These are phyloP conservation scores for Geranium brycei DNA, from an alignment of 345 rosid species.

Conservation along the genomic window DNA sequence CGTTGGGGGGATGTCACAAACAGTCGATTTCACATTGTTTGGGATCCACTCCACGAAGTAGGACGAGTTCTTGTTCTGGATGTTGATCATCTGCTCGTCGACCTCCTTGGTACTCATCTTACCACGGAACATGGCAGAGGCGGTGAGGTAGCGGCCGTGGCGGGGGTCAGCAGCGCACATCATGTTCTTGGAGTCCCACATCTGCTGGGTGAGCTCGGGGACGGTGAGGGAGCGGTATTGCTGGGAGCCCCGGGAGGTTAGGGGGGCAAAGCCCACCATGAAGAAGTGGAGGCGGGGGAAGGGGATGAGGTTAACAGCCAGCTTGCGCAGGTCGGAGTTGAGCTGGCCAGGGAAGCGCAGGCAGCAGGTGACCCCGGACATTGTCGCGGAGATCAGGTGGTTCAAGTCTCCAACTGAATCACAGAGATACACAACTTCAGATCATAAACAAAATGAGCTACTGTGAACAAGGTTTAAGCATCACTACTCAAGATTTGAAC, in stretches of 20 bases:
- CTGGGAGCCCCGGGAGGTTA: constrained; percentile 43
- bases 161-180: too few relatives aligned
- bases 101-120: too few relatives aligned
- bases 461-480: background rate
- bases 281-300: constrained; percentile 47
- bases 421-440: background rate
- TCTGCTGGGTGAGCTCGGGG: constrained; percentile 42
- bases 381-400: constrained; percentile 60
- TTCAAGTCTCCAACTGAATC: constrained; percentile 49
- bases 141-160: too few relatives aligned
- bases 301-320: constrained; percentile 49
- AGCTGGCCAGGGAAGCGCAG: constrained; percentile 62
- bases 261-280: constrained; percentile 48
- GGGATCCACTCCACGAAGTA: constrained; percentile 13
- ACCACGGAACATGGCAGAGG: too few relatives aligned
- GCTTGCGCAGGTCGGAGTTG: constrained; percentile 61
- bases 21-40: constrained; percentile 40
- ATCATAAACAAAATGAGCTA: background rate
- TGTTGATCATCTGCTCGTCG: too few relatives aligned
- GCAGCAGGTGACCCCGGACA: constrained; percentile 71
- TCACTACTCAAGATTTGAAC: too few relatives aligned
- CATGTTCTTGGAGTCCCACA: constrained; percentile 37
- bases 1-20: constrained; percentile 35
- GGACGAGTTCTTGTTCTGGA: too few relatives aligned
- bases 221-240: constrained; percentile 32